Evolutionary conservation across 106 monocot genomes (phyloP).

Genomic region (Amphibolis antarctica): DNA sequence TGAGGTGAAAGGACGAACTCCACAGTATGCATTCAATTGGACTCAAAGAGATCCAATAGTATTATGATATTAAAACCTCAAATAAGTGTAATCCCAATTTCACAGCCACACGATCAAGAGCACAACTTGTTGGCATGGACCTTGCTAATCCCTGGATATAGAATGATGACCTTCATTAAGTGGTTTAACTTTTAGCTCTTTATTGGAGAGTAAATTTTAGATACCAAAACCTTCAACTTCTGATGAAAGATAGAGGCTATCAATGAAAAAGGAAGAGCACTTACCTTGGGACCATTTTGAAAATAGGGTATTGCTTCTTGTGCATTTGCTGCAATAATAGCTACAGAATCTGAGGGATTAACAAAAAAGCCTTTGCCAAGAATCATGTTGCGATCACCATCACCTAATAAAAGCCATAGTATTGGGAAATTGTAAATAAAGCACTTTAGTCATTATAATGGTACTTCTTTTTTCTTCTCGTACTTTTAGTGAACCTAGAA

Average conservation of each 20-base stretch:
- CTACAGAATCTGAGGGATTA: slow-evolving; percentile 97
- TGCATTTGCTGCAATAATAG: slow-evolving; percentile 92
- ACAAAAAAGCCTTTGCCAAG: slow-evolving; percentile 83
- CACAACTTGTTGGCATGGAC: slow-evolving; percentile 98
- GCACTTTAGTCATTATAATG: too few species aligned
- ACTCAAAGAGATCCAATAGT: background rate
- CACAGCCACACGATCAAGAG: slow-evolving; percentile 90
- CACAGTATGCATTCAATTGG: background rate
- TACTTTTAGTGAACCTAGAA: too few species aligned
- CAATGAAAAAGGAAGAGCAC: background rate
- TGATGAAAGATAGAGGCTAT: too few species aligned
- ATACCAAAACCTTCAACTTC: too few species aligned
- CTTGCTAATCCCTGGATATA: slow-evolving; percentile 92
- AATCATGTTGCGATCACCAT: slow-evolving; percentile 99
- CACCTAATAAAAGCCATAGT: slow-evolving; percentile 38
- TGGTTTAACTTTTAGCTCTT: background rate
- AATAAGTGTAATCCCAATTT: slow-evolving; percentile 91
- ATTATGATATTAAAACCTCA: slow-evolving; percentile 39
- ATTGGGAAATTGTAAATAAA: background rate
- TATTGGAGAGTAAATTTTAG: too few species aligned
- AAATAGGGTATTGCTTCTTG: slow-evolving; percentile 90
- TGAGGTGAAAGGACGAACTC: background rate
- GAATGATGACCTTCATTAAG: background rate
- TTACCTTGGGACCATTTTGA: slow-evolving; percentile 70
- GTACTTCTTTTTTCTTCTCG: too few species aligned